Evolutionary conservation across 2,329 filamentous ascomycete species (phyloP).

Genomic region (Whalleya microplaca): DNA sequence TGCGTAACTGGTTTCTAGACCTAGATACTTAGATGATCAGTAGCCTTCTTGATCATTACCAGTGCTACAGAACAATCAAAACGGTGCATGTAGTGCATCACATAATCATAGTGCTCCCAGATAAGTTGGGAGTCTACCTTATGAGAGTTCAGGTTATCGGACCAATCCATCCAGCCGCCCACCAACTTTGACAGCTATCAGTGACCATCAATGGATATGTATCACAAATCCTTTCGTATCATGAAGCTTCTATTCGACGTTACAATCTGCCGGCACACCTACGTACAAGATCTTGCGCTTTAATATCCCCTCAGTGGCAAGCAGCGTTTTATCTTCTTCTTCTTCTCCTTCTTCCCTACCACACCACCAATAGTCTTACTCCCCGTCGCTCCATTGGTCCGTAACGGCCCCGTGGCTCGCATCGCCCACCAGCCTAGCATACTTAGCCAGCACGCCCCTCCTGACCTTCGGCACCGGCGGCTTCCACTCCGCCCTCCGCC

Average conservation of each 20-base stretch:
- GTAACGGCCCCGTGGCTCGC: constrained; percentile 91
- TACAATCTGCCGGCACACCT: not conserved
- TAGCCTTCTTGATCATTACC: too few relatives aligned
- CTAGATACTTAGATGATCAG: too few relatives aligned
- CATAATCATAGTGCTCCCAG: too few relatives aligned
- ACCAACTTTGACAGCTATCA: not conserved
- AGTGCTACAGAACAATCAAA: too few relatives aligned
- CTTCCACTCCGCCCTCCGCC: constrained; percentile 68
- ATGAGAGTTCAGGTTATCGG: not conserved
- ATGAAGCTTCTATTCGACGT: not conserved
- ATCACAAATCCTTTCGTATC: not conserved
- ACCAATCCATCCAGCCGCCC: not conserved
- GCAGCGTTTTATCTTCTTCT: not conserved
- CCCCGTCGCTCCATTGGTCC: constrained; percentile 58
- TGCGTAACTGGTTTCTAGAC: too few relatives aligned
- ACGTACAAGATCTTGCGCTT: too few relatives aligned
- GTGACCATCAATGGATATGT: not conserved
- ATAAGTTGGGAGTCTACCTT: too few relatives aligned
- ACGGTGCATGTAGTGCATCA: too few relatives aligned
- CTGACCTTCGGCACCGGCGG: constrained; percentile 73
- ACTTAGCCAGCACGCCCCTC: constrained; percentile 87
- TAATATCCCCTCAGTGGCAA: not conserved
- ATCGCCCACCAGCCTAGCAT: constrained; percentile 84
- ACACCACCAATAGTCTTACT: not conserved
- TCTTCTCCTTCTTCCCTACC: not conserved